These are phyloP conservation scores for Bipolaris cookei DNA, from an alignment of 2,329 filamentous ascomycete species.

Conservation along the genomic window DNA sequence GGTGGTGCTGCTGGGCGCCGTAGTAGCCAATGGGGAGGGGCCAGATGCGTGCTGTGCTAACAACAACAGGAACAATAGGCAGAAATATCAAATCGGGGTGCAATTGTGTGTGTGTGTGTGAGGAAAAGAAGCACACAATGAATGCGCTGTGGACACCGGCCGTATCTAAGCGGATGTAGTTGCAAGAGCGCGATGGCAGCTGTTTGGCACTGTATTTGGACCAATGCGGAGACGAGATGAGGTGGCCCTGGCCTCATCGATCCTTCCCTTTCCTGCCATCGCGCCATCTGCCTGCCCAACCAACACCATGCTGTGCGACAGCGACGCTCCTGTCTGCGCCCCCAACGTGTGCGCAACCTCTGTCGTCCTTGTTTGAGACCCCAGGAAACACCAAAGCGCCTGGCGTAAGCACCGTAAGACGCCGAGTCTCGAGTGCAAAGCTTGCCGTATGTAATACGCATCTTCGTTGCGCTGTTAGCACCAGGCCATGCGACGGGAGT, in stretches of 20 bases:
- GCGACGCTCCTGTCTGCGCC: too few relatives aligned
- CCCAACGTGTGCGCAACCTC: too few relatives aligned
- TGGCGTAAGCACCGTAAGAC: not conserved
- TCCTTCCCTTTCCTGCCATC: slow-evolving; percentile 4
- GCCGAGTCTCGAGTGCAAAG: not conserved
- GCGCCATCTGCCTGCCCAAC: slow-evolving; percentile 3
- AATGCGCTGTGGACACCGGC: not conserved
- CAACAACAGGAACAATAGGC: not conserved
- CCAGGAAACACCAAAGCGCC: not conserved
- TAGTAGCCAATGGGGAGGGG: not conserved
- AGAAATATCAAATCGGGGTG: not conserved
- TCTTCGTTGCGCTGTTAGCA: not conserved
- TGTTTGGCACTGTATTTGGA: slow-evolving; percentile 8
- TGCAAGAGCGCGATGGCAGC: slow-evolving; percentile 5
- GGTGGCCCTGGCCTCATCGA: slow-evolving; percentile 13
- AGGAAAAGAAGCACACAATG: slow-evolving; percentile 4
- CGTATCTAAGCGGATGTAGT: slow-evolving; percentile 3
- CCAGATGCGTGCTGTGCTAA: slow-evolving; percentile 1
- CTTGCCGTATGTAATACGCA: not conserved
- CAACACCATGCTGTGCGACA: slow-evolving; percentile 8
- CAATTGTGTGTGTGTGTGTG: not conserved
- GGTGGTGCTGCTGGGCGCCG: slow-evolving; percentile 5
- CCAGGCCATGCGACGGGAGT: not conserved
- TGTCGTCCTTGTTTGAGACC: too few relatives aligned
- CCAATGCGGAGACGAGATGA: slow-evolving; percentile 16